A percentile compares a stretch with the other conserved stretches of the same genome.
phyloP scores from a whole-genome alignment of 805 yeast species.

The Wickerhamiella nectarea region DNA sequence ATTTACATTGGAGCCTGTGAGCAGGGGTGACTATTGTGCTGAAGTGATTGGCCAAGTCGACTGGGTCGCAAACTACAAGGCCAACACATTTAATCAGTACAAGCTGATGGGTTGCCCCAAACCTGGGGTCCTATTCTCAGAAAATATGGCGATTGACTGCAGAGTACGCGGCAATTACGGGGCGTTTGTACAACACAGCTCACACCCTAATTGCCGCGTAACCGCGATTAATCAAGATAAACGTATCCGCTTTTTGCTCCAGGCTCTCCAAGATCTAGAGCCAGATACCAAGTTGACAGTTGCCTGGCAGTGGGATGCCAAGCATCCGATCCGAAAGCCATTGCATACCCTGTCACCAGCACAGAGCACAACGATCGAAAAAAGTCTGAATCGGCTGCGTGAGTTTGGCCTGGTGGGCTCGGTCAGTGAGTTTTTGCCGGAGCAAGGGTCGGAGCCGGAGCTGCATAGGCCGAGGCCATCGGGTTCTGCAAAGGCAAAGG shows the following conservation, averaged over 20 bases:
- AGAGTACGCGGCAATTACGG: conserved; percentile 64
- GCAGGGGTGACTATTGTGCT: conserved; percentile 37
- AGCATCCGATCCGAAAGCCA: conserved; percentile 58
- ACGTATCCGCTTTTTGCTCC: conserved; percentile 40
- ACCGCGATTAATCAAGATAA: conserved; percentile 30
- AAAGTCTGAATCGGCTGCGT: not conserved
- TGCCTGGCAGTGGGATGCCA: conserved; percentile 79
- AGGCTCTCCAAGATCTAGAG: conserved; percentile 42
- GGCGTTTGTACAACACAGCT: conserved; percentile 61
- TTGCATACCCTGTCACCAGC: conserved; percentile 23
- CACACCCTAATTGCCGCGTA: conserved; percentile 63
- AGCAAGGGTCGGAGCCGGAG: not conserved
- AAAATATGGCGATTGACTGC: conserved; percentile 61
- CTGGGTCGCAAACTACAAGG: conserved; percentile 46
- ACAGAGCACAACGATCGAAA: conserved; percentile 11
- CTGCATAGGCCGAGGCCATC: not conserved
- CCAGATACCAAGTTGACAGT: conserved; percentile 61
- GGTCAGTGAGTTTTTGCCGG: not conserved
- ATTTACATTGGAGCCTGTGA: conserved; percentile 31
- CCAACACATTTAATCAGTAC: conserved; percentile 64
- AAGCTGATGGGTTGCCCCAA: conserved; percentile 54
- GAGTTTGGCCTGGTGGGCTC: conserved; percentile 2
- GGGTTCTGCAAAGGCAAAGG: no score
- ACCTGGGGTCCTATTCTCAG: conserved; percentile 41
- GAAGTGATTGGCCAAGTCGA: conserved; percentile 67